Percentiles rank a stretch among this genome's conserved stretches.
Conservation (phyloP, 2,329 filamentous ascomycete species). For the Stenocarpella maydis region DNA sequence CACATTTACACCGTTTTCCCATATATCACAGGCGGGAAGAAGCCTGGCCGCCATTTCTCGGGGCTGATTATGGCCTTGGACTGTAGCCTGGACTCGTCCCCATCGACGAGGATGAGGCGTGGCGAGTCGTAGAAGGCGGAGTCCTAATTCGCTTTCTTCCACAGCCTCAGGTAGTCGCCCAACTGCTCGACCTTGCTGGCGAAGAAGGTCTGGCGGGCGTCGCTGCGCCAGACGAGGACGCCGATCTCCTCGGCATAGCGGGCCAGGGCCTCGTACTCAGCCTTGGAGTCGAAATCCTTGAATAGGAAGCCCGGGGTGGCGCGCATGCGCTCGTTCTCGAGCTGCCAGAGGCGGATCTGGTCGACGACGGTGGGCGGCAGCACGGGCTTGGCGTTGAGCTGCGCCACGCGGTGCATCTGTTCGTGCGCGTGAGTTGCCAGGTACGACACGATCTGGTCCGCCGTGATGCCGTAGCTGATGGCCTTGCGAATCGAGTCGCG, state of each 20-base stretch:
- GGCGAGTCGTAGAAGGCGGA: neutral
- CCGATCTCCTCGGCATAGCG: slow-evolving; percentile 90
- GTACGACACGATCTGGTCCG: slow-evolving; percentile 94
- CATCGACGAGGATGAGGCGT: neutral
- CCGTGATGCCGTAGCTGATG: slow-evolving; percentile 89
- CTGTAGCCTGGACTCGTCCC: neutral
- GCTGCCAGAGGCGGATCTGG: slow-evolving; percentile 96
- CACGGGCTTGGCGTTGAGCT: slow-evolving; percentile 69
- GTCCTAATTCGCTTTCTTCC: slow-evolving; percentile 58
- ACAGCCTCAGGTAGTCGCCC: slow-evolving; percentile 76
- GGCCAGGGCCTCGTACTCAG: slow-evolving; percentile 75
- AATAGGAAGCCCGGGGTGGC: slow-evolving; percentile 86
- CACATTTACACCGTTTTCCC: slow-evolving; percentile 20
- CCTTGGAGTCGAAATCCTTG: slow-evolving; percentile 79
- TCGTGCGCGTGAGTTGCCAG: slow-evolving; percentile 92
- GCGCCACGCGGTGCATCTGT: slow-evolving; percentile 79
- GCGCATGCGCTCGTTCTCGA: slow-evolving; percentile 94
- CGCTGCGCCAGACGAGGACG: slow-evolving; percentile 87
- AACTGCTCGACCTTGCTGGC: slow-evolving; percentile 92
- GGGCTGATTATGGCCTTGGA: neutral
- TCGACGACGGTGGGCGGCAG: slow-evolving; percentile 96
- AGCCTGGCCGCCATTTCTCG: neutral
- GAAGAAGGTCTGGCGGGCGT: slow-evolving; percentile 85
- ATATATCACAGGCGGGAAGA: neutral
- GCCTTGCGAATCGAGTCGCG: slow-evolving; percentile 88